Evolutionary conservation across 495 filamentous ascomycete genomes (phyloP), one percentile per base, ranked within the genome.

Genomic region (Annulohypoxylon maeteangense): DNA sequence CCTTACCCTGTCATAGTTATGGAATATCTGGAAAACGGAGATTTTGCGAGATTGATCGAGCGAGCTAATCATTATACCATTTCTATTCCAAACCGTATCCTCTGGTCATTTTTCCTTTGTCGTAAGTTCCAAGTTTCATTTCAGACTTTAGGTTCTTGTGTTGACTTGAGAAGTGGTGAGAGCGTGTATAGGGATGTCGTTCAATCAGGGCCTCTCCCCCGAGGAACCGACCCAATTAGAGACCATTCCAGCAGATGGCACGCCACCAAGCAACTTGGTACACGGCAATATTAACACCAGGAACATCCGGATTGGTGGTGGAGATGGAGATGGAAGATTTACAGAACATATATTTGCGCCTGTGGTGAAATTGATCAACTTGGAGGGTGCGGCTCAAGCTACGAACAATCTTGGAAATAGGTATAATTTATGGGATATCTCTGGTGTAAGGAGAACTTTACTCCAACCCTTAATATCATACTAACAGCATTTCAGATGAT

Each of bases 71-170:
- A 8, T 3, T 23, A 58, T 11, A 25, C 36, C 14, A 10, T n/a
- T 12, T 0, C 18, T 23, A 0, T 61, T 10, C 65, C 65, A 10
- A 61, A 61, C 10, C 55, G 65, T 16, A 1, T 67, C 1, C 56
- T 67, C 45, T 67, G 65, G 65, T 53, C 45, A 6, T 16, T 67
- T 18, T 25, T 53, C 25, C 65, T 67, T 3, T 67, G 65, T 23
- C 44, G 65, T 67, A 67, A 54, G 65, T 67, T 61, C 29, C 5
- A 20, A 34, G 23, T 11, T 7, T 10, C 20, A 4, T 1, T 1
- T 22, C 20, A 5, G 12, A 7, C 8, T 23, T 5, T 10, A 2
- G 12, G 14, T 16, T 34, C 6, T 14, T 10, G 34, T 45, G 22
- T 54, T 67, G 42, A 67, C 45, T 50, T 3, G 3, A 16, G 4